phyloP scores from a whole-genome alignment of 139 green algal species.

The Chlamydomonas applanata region DNA sequence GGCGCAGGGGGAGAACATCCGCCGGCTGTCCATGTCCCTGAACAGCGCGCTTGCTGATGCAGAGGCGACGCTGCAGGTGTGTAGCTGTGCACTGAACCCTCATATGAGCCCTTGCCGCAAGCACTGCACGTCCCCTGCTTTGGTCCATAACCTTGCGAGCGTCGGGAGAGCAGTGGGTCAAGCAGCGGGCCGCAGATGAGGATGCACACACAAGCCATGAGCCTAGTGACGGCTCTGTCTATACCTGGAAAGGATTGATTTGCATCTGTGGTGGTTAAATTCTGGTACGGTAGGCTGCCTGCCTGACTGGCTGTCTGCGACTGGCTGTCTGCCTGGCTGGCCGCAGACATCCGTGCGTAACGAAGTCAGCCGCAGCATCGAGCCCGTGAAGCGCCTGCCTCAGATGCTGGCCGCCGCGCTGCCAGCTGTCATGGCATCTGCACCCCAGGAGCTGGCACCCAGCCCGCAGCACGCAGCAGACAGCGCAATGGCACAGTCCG shows the following conservation, averaged over 20 bases:
- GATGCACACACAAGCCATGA: neutral
- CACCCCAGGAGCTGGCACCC: neutral
- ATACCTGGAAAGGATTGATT: too few species aligned
- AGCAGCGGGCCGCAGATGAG: neutral
- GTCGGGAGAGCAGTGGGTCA: neutral
- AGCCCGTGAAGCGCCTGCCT: conserved; percentile 22
- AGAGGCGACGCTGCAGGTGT: conserved; percentile 45
- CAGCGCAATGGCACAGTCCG: too few species aligned
- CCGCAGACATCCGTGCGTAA: conserved; percentile 29
- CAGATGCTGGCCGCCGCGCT: neutral
- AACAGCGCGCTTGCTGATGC: conserved; percentile 45
- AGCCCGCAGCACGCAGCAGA: too few species aligned
- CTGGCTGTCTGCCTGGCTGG: neutral
- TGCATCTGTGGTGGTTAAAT: too few species aligned
- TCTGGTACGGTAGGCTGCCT: too few species aligned
- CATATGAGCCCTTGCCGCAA: too few species aligned
- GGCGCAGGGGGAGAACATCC: conserved; percentile 42
- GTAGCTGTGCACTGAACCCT: too few species aligned
- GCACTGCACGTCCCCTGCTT: too few species aligned
- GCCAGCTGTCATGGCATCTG: conserved; percentile 11
- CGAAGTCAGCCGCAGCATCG: conserved; percentile 41
- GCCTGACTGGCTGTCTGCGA: neutral
- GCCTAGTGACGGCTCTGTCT: too few species aligned
- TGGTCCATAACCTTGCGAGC: too few species aligned
- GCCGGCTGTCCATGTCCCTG: conserved; percentile 38